A percentile compares a stretch with the other conserved stretches of the same genome.
These are phyloP conservation scores for Microdochium trichocladiopsis DNA, from an alignment of 2,329 filamentous ascomycete genomes.

Conservation along the genomic window DNA sequence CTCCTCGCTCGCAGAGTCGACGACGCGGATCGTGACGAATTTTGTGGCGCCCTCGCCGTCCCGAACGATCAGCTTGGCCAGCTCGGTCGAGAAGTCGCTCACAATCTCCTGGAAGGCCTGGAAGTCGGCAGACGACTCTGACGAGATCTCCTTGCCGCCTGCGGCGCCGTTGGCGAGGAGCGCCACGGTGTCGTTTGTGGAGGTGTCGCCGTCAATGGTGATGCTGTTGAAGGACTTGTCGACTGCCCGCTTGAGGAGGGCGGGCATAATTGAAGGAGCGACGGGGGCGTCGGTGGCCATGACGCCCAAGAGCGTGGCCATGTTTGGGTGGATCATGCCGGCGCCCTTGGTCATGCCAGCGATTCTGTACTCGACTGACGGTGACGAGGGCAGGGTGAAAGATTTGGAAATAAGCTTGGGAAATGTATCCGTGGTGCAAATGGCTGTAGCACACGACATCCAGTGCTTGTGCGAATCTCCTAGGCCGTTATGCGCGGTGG, in stretches of 20 bases:
- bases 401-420: slow-evolving; percentile 84
- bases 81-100: slow-evolving; percentile 70
- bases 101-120: slow-evolving; percentile 64
- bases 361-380: slow-evolving; percentile 69
- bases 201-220: slow-evolving; percentile 93
- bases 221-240: slow-evolving; percentile 93
- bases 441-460: slow-evolving; percentile 79
- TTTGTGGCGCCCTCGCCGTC: slow-evolving; percentile 98
- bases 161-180: slow-evolving; percentile 94
- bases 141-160: slow-evolving; percentile 58
- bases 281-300: slow-evolving; percentile 88
- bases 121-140: slow-evolving; percentile 53
- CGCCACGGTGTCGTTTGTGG: slow-evolving; percentile 93
- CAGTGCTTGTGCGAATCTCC: slow-evolving; percentile 76
- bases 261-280: slow-evolving; percentile 56
- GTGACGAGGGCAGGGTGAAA: slow-evolving; percentile 78
- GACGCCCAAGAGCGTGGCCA: slow-evolving; percentile 90
- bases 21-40: slow-evolving; percentile 88
- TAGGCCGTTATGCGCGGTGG: slow-evolving; percentile 64
- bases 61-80: slow-evolving; percentile 88
- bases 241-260: slow-evolving; percentile 66
- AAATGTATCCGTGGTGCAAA: slow-evolving; percentile 98
- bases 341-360: slow-evolving; percentile 97
- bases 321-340: slow-evolving; percentile 98
- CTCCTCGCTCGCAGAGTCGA: slow-evolving; percentile 60